Base-by-base conservation (phyloP, 1,284 basidiomycete genomes). In the Phaffia rhodozyma region DNA sequence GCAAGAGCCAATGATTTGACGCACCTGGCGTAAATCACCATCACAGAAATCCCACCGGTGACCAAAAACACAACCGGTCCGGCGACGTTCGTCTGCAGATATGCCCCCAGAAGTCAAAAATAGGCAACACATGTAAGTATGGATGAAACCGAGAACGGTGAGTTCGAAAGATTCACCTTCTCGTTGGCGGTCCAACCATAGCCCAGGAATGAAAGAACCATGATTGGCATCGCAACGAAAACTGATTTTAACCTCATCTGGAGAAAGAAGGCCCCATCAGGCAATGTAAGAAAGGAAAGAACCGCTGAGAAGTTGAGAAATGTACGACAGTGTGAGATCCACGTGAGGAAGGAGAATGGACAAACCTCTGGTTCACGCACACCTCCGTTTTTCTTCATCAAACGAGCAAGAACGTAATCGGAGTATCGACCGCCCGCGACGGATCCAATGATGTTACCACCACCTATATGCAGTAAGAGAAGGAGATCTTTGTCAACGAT, bases 111-210 rank as follows among this genome's bases (percentile, higher is more conserved):
- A 34, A 9, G 47, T 25, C 11, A n/a, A 18, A 30, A 52, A 53
- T 20, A 23, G 23, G 56, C 38, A 7, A 20, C 23, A 25, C n/a
- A 25, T 13, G 25, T 13, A 5, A 13, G 3, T 16, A 66, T 53
- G 18, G 67, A 59, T 52, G 68, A 34, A 0, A 53, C 38, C 38
- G 16, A 43, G 38, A 16, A 11, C 38, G 16, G 2, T 2, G 13
- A 1, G n/a, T 53, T 62, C 65, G 0, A 58, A 61, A 2, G 65
- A 65, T 29, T 68, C 34, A 49, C 68, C 54, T 83, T 83, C 62
- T 83, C 73, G 65, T 88, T 74, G 53, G 80, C 82, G 5, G 85
- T 79, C 90, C 90, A 93, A 2, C 82, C 90, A 70, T 88, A 90
- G 0, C 80, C 84, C 43, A 88, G 71, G 61, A 85, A 80, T 11